Percentiles rank a stretch among this genome's conserved stretches.
These are phyloP conservation scores for Camellia japonica DNA, from an alignment of 148 eudicot species.

Conservation along the genomic window DNA sequence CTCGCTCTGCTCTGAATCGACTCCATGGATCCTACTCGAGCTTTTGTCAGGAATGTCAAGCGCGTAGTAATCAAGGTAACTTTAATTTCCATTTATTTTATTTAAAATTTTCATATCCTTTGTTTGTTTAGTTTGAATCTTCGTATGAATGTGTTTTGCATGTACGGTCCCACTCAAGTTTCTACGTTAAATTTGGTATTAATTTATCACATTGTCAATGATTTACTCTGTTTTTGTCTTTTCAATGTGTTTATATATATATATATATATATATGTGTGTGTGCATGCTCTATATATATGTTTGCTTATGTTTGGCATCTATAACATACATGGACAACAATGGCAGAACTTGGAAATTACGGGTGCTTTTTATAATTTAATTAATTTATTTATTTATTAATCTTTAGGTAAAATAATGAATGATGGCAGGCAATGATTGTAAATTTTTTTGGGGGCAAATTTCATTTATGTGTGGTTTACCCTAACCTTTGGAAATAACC, in stretches of 20 bases:
- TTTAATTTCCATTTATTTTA: not conserved
- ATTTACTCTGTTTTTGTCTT: not conserved
- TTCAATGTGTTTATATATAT: not conserved
- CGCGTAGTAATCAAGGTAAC: slow-evolving; percentile 79
- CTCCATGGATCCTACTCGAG: slow-evolving; percentile 64
- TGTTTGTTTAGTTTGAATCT: not conserved
- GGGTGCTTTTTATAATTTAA: not conserved
- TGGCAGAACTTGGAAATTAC: no score
- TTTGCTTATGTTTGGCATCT: no score
- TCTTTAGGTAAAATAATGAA: not conserved
- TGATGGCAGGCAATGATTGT: no score
- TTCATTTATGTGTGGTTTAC: no score
- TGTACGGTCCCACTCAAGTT: slow-evolving; percentile 8
- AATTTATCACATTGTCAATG: not conserved
- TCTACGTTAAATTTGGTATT: not conserved
- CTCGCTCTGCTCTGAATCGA: slow-evolving; percentile 3
- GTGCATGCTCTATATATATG: not conserved
- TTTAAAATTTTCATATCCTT: not conserved
- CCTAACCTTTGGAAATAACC: no score
- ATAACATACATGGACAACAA: no score
- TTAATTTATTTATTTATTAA: not conserved
- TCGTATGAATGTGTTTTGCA: not conserved
- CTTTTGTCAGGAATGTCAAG: slow-evolving; percentile 64
- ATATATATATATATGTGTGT: not conserved
- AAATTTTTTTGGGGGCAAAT: no score